These are phyloP conservation scores for sunflower (Helianthus annuus) DNA, from an alignment of 129 eudicot species.

Conservation along the genomic window HanXRQr2.0-SUNRISE NC_035443.2:176260285-176260784, in stretches of 20 bases:
- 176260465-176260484: too few relatives aligned
- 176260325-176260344: too few relatives aligned
- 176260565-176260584: conserved; percentile 40
- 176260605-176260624: conserved; percentile 68
- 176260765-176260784: not conserved
- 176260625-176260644: conserved; percentile 70
- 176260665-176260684: conserved; percentile 65
- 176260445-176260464: too few relatives aligned
- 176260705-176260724: conserved; percentile 65
- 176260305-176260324: too few relatives aligned
- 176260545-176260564: conserved; percentile 41
- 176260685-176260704: conserved; percentile 71
- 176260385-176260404: too few relatives aligned
- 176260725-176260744: conserved; percentile 83
- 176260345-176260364: too few relatives aligned
- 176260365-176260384: too few relatives aligned
- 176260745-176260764: conserved; percentile 3
- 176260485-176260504: too few relatives aligned
- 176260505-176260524: conserved; percentile 53
- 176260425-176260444: too few relatives aligned
- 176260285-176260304: too few relatives aligned
- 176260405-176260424: too few relatives aligned
- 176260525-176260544: conserved; percentile 19
- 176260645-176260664: conserved; percentile 89
- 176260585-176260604: conserved; percentile 97